Evolutionary conservation across 176 grass and related monocot genomes (phyloP), one percentile per base, ranked within the genome.

Genomic region (Melocanna baccifera): DNA sequence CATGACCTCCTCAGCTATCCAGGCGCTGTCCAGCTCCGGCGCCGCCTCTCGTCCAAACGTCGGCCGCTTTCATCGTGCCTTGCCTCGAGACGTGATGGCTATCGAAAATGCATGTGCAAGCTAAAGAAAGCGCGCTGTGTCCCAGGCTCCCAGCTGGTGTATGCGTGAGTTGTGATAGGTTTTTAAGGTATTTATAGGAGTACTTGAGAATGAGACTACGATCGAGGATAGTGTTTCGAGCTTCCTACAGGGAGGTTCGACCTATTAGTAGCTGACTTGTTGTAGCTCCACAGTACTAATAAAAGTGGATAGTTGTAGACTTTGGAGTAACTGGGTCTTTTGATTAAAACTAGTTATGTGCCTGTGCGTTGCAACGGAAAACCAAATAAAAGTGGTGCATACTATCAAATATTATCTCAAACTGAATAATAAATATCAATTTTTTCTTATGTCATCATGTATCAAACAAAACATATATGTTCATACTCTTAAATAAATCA

Each of bases 1-100:
- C 88, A 83, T 82, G 10, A 86, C 84, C 39, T 77, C 84, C 23
- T 86, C 66, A 7, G 79, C 88, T 19, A 86, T 76, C 73, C 34
- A 56, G 47, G 80, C 59, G 66, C 75, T 45, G 12, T 79, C 67
- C 84, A 57, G 2, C 79, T 90, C 84, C n/a, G 64, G 22, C n/a
- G 67, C 73, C 12, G 83, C 73, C 12, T 86, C 73, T 0, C 65
- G 37, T 11, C 73, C 84, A 7, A 86, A 90, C 8, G 78, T 66
- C 46, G 86, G 39, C 58, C 88, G 58, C 77, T 85, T 85, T 82
- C 86, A 84, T 82, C 25, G 46, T 43, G 48, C 47, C 43, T 26
- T 20, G 41, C 9, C 9, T 42, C 19, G 52, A 43, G 42, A 2
- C 42, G 42, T 11, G 42, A 47, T 3, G 43, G 43, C 43, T 12